Evolutionary conservation across 495 filamentous ascomycete genomes (phyloP).

Genomic region (Parmelia sp.): DNA sequence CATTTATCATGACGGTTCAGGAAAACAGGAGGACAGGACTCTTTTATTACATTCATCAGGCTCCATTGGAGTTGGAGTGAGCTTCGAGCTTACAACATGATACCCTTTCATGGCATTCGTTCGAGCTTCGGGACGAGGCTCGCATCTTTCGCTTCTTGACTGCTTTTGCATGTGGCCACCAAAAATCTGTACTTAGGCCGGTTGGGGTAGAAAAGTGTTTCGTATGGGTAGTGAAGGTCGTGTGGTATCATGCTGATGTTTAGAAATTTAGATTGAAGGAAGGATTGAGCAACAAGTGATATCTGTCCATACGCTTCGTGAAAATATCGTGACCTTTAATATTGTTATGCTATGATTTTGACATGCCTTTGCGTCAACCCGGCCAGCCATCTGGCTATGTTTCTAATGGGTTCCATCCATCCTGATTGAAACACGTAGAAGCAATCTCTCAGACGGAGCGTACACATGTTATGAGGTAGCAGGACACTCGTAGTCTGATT

Average conservation of each 20-base stretch:
- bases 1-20: conserved; percentile 3
- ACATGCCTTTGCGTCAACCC: background rate
- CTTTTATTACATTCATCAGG: conserved; percentile 5
- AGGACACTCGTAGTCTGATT: background rate
- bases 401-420: background rate
- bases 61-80: conserved; percentile 11
- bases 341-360: background rate
- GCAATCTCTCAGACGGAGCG: background rate
- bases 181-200: conserved; percentile 12
- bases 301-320: background rate
- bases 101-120: conserved; percentile 22
- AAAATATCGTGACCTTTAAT: background rate
- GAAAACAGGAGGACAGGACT: conserved; percentile 6
- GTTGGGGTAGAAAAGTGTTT: conserved; percentile 11
- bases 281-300: too few species aligned
- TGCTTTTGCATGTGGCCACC: conserved; percentile 13
- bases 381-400: background rate
- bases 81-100: conserved; percentile 21
- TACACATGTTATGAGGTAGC: background rate
- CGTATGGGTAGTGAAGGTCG: background rate
- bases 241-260: background rate
- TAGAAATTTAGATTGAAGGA: conserved; percentile 13
- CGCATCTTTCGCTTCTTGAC: conserved; percentile 6
- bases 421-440: background rate
- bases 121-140: conserved; percentile 12